Evolutionary conservation across 306 rosid species (phyloP).

Genomic region (Medicago truncatula): DNA sequence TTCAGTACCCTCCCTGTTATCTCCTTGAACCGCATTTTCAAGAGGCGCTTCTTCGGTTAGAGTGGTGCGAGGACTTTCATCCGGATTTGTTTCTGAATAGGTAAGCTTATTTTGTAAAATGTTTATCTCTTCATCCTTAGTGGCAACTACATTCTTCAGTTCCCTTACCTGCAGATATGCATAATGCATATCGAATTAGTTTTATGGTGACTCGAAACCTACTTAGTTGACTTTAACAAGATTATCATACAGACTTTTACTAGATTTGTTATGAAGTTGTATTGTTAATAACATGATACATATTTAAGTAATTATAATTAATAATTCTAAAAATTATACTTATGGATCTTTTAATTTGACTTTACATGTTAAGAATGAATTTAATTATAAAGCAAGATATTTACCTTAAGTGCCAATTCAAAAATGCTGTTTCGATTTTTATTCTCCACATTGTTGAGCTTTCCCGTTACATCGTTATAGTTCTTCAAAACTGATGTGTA

Average conservation of each 20-base stretch:
- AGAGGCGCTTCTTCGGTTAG: constrained; percentile 47
- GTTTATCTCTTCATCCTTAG: constrained; percentile 68
- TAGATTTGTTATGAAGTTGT: constrained; percentile 2
- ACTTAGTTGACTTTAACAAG: constrained; percentile 1
- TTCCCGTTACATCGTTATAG: constrained; percentile 68
- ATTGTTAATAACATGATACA: not conserved
- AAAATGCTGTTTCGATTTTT: constrained; percentile 72
- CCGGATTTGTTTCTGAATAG: constrained; percentile 42
- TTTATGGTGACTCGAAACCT: not conserved
- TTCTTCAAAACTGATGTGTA: constrained; percentile 70
- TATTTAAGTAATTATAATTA: not conserved
- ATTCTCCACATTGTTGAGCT: constrained; percentile 65
- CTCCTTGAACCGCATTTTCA: constrained; percentile 40
- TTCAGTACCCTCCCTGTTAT: constrained; percentile 37
- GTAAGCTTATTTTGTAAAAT: constrained; percentile 55
- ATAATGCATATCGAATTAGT: not conserved
- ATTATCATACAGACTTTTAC: not conserved
- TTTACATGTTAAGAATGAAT: constrained; percentile 12
- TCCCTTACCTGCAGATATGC: constrained; percentile 55
- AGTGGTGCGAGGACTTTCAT: constrained; percentile 48
- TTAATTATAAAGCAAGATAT: constrained; percentile 6
- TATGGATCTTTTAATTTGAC: not conserved
- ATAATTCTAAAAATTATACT: not conserved
- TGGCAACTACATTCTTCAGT: constrained; percentile 56
- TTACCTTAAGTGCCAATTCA: constrained; percentile 66